Evolutionary conservation across 768 basidiomycete species (phyloP).

Genomic region (Pleurotus cornucopiae): DNA sequence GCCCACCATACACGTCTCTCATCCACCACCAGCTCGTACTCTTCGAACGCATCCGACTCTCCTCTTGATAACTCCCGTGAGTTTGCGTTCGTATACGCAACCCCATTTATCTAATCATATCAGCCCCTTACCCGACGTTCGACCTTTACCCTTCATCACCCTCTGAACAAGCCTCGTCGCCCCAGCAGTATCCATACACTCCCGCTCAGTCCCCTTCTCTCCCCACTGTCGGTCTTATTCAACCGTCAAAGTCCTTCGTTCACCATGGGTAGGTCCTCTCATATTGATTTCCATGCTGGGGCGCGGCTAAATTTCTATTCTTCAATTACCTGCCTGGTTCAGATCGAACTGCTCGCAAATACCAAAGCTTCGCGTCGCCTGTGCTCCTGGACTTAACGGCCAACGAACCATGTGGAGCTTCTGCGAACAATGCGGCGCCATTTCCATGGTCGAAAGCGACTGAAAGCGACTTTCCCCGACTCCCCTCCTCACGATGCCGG

Average conservation of each 20-base stretch:
- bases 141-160: slow-evolving; percentile 52
- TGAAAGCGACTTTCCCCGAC: slow-evolving; percentile 21
- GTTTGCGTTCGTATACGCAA: slow-evolving; percentile 17
- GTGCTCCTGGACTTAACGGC: slow-evolving; percentile 64
- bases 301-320: not conserved
- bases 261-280: slow-evolving; percentile 64
- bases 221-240: slow-evolving; percentile 58
- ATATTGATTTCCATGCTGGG: too few relatives aligned
- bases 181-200: slow-evolving; percentile 23
- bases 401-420: slow-evolving; percentile 83
- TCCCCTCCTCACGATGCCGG: not conserved
- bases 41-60: slow-evolving; percentile 45
- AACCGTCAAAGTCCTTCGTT: slow-evolving; percentile 54
- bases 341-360: slow-evolving; percentile 75
- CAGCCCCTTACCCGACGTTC: slow-evolving; percentile 58
- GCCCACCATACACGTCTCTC: slow-evolving; percentile 55
- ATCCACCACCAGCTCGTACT: slow-evolving; percentile 55
- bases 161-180: slow-evolving; percentile 33
- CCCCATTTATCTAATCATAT: slow-evolving; percentile 3
- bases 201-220: slow-evolving; percentile 33
- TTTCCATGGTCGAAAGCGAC: slow-evolving; percentile 82
- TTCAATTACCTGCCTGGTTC: slow-evolving; percentile 6
- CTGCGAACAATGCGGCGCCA: slow-evolving; percentile 85
- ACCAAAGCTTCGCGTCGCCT: slow-evolving; percentile 78
- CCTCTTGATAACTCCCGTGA: slow-evolving; percentile 43